Conservation (phyloP, 2,329 filamentous ascomycete genomes). For the Talaromyces sp. region DNA sequence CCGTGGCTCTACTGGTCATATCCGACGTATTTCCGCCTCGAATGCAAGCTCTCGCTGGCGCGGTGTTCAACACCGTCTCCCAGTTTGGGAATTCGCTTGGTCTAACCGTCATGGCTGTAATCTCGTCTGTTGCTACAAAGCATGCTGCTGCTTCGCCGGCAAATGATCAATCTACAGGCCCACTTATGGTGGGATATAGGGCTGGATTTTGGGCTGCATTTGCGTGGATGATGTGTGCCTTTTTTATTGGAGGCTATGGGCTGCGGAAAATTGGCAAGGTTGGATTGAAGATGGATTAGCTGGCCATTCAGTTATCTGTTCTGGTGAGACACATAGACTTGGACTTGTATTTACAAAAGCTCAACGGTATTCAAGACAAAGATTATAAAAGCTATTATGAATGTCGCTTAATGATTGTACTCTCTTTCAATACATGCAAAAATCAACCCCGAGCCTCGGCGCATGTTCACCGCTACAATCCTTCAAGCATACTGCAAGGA, state of each 20-base stretch:
- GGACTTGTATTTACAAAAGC: background rate
- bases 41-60: slow-evolving; percentile 58
- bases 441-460: background rate
- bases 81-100: slow-evolving; percentile 57
- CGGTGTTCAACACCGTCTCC: slow-evolving; percentile 58
- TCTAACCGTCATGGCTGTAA: slow-evolving; percentile 50
- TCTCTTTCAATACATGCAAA: background rate
- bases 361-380: background rate
- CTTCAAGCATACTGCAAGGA: background rate
- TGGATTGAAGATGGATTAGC: slow-evolving; percentile 41
- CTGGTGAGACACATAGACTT: background rate
- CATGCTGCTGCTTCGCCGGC: slow-evolving; percentile 33
- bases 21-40: slow-evolving; percentile 54
- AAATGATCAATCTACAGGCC: slow-evolving; percentile 18
- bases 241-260: slow-evolving; percentile 41
- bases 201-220: slow-evolving; percentile 55
- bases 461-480: slow-evolving; percentile 3
- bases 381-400: background rate
- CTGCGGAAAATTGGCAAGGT: slow-evolving; percentile 48
- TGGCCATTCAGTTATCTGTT: too few relatives aligned
- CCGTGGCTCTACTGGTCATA: slow-evolving; percentile 54
- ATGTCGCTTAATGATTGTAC: background rate
- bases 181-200: slow-evolving; percentile 51
- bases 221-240: slow-evolving; percentile 42
- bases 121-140: slow-evolving; percentile 29